Percentiles rank a stretch among this genome's conserved stretches.
phyloP scores from a whole-genome alignment of 2,329 filamentous ascomycete species.

The Aspergillus arachidicola region DNA sequence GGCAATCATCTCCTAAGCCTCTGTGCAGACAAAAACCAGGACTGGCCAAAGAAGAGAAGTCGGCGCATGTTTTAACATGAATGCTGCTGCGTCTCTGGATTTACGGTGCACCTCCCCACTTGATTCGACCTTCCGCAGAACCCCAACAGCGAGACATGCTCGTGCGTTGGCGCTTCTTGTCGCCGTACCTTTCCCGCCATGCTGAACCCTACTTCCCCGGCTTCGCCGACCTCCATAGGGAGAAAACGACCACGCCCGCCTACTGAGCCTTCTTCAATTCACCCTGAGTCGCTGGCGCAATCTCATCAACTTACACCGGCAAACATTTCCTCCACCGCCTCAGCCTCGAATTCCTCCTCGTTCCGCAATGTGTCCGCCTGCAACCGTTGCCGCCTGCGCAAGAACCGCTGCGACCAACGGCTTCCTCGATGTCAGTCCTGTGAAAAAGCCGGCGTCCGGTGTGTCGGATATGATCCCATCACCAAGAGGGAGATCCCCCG shows the following conservation, averaged over 20 bases:
- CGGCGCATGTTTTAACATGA: constrained; percentile 32
- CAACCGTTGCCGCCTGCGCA: constrained; percentile 86
- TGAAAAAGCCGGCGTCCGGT: constrained; percentile 87
- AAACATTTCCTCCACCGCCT: constrained; percentile 23
- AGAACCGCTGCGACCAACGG: constrained; percentile 93
- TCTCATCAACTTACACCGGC: constrained; percentile 19
- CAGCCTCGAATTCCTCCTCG: constrained; percentile 42
- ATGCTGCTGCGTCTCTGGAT: constrained; percentile 28
- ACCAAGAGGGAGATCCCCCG: constrained; percentile 94
- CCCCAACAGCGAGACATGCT: constrained; percentile 35
- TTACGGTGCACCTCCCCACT: constrained; percentile 15
- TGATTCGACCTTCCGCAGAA: constrained; percentile 20
- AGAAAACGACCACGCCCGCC: constrained; percentile 41
- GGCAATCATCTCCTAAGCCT: constrained; percentile 1
- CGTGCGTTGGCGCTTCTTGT: constrained; percentile 27
- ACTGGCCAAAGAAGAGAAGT: constrained; percentile 2
- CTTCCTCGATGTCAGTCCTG: constrained; percentile 89
- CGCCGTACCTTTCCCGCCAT: constrained; percentile 31
- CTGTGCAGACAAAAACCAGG: constrained; percentile 10
- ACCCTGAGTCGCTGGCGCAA: constrained; percentile 23
- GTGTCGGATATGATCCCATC: constrained; percentile 94
- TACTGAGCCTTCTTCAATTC: constrained; percentile 28
- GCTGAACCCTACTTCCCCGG: constrained; percentile 36
- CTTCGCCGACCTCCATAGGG: constrained; percentile 35
- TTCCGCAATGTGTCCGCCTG: constrained; percentile 92